A percentile compares a stretch with the other conserved stretches of the same genome.
Conservation (phyloP, 2,329 filamentous ascomycete genomes). For the Verticillium zaregamsianum region DNA sequence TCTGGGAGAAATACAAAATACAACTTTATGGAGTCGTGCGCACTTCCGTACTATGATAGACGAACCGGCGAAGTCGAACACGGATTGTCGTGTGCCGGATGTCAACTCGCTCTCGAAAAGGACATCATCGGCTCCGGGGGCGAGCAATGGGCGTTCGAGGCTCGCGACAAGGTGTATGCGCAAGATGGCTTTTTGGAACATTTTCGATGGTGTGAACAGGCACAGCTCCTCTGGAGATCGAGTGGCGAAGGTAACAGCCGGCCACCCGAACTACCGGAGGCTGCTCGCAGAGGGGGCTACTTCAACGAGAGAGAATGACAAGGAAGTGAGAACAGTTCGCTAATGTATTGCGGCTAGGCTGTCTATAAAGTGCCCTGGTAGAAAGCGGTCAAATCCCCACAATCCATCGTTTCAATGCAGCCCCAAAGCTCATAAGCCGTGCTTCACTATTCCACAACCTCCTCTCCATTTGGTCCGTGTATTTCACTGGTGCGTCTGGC, state of each 20-base stretch:
- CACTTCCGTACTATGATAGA: conserved; percentile 21
- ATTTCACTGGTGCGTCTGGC: too few relatives aligned
- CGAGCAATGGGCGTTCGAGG: conserved; percentile 14
- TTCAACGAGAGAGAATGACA: conserved; percentile 1
- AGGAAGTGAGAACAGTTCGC: neutral
- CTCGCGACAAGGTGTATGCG: conserved; percentile 22
- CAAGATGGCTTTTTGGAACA: conserved; percentile 24
- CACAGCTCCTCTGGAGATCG: conserved; percentile 24
- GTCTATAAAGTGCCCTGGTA: too few relatives aligned
- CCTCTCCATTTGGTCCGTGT: too few relatives aligned
- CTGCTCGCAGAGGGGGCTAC: conserved; percentile 1
- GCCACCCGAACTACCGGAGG: neutral
- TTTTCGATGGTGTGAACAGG: conserved; percentile 28
- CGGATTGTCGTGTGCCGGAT: conserved; percentile 26
- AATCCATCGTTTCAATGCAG: too few relatives aligned
- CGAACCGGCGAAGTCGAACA: conserved; percentile 19
- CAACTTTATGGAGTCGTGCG: conserved; percentile 23
- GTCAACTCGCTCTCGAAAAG: conserved; percentile 22
- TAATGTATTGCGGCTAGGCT: too few relatives aligned
- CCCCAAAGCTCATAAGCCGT: too few relatives aligned
- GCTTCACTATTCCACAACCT: too few relatives aligned
- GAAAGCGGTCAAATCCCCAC: too few relatives aligned
- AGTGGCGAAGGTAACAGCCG: neutral
- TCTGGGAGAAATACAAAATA: conserved; percentile 14
- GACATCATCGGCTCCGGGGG: conserved; percentile 11